phyloP scores from a whole-genome alignment of 768 basidiomycete species.

The Nidularia sp. region DNA sequence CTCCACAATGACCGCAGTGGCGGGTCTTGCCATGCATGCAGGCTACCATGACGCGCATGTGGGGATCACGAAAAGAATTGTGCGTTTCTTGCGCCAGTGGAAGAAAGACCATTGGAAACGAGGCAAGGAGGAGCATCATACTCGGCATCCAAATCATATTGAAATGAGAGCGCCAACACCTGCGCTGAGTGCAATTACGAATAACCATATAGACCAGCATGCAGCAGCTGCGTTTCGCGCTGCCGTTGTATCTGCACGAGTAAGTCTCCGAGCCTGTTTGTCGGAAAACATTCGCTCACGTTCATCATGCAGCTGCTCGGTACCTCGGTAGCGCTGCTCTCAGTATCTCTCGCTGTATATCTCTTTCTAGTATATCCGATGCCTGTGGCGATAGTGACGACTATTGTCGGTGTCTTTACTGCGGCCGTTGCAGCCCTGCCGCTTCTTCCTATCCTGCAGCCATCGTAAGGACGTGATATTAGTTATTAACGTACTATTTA shows the following conservation, averaged over 20 bases:
- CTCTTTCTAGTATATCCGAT: slow-evolving; percentile 6
- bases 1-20: slow-evolving; percentile 6
- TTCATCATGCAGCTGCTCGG: slow-evolving; percentile 3
- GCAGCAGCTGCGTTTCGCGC: slow-evolving; percentile 4
- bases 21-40: slow-evolving; percentile 5
- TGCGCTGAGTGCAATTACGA: slow-evolving; percentile 3
- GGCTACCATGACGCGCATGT: slow-evolving; percentile 8
- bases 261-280: background rate
- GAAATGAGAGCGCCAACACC: background rate
- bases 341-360: slow-evolving; percentile 5
- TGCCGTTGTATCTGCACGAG: slow-evolving; percentile 4
- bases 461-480: background rate
- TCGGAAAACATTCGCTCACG: background rate
- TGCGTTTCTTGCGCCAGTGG: slow-evolving; percentile 4
- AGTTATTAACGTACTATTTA: no score
- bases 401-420: slow-evolving; percentile 1
- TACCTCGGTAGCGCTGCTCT: slow-evolving; percentile 3
- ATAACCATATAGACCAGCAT: slow-evolving; percentile 2
- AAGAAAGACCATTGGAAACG: background rate
- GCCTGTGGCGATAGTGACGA: slow-evolving; percentile 1
- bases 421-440: background rate
- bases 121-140: background rate
- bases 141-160: background rate
- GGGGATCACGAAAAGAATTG: slow-evolving; percentile 5
- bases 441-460: background rate